Evolutionary conservation across 805 yeast species (phyloP).

Genomic region (Pichia kluyveri): DNA sequence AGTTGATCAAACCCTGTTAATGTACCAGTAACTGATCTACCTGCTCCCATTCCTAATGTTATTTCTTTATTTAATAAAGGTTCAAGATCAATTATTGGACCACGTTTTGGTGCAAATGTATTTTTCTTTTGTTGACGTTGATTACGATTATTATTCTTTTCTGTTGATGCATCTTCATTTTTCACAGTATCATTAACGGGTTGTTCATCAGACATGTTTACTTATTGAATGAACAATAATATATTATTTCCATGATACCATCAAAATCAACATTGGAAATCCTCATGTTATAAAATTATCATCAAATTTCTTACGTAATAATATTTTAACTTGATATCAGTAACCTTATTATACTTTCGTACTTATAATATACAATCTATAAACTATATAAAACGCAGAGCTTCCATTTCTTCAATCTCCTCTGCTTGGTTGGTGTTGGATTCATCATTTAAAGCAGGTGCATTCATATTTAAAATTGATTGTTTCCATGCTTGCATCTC

Average conservation of each 20-base stretch:
- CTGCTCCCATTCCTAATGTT: slow-evolving; percentile 76
- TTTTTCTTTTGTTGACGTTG: slow-evolving; percentile 5
- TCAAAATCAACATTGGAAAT: too few species aligned
- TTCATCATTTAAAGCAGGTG: neutral
- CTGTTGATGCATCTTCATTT: neutral
- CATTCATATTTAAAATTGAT: too few species aligned
- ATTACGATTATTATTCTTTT: slow-evolving; percentile 3
- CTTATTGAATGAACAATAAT: too few species aligned
- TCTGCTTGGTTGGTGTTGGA: neutral
- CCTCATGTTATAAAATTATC: too few species aligned
- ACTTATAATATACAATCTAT: too few species aligned
- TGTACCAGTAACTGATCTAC: slow-evolving; percentile 65
- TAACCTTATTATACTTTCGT: too few species aligned
- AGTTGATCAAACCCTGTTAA: slow-evolving; percentile 79
- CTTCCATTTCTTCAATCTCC: neutral
- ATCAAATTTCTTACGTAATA: too few species aligned
- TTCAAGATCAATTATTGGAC: slow-evolving; percentile 75
- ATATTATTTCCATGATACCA: too few species aligned
- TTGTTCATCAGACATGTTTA: too few species aligned
- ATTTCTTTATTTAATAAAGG: slow-evolving; percentile 67
- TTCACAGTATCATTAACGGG: neutral
- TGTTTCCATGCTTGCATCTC: slow-evolving; percentile 16
- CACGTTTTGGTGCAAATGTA: slow-evolving; percentile 68
- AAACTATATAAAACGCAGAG: neutral
- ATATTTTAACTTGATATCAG: too few species aligned